Evolutionary conservation across 768 basidiomycete genomes (phyloP).

Genomic region (Boletus sp.): DNA sequence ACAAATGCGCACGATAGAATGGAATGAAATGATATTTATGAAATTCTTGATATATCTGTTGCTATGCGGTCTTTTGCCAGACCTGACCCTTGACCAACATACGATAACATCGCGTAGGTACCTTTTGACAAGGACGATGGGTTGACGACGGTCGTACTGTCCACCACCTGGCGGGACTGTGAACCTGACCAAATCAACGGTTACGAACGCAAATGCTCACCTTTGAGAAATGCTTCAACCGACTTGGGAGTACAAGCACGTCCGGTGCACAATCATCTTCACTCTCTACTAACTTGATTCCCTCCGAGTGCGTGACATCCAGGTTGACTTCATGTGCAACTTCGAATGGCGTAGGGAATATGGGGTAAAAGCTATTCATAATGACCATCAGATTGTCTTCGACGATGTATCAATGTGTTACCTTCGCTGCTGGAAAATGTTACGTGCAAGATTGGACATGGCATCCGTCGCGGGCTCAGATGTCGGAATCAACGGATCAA

Average conservation of each 20-base stretch:
- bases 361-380: conserved; percentile 79
- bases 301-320: conserved; percentile 75
- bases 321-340: conserved; percentile 81
- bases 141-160: conserved; percentile 78
- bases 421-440: conserved; percentile 87
- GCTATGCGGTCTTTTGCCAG: conserved; percentile 29
- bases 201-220: conserved; percentile 38
- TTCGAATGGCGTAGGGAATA: conserved; percentile 84
- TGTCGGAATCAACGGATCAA: conserved; percentile 43
- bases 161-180: conserved; percentile 55
- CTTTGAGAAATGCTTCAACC: conserved; percentile 88
- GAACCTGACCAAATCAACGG: not conserved
- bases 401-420: conserved; percentile 27
- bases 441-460: conserved; percentile 77
- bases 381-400: not conserved
- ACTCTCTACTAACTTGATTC: conserved; percentile 37
- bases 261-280: conserved; percentile 62
- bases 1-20: not conserved
- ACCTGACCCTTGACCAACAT: conserved; percentile 27
- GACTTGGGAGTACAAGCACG: conserved; percentile 83
- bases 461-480: conserved; percentile 59
- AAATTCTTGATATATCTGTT: conserved; percentile 24
- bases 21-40: conserved; percentile 12
- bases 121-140: conserved; percentile 74
- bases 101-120: conserved; percentile 49